Evolutionary conservation across 805 yeast genomes (phyloP), one percentile per base, ranked within the genome.

Genomic region (Candida oleophila): DNA sequence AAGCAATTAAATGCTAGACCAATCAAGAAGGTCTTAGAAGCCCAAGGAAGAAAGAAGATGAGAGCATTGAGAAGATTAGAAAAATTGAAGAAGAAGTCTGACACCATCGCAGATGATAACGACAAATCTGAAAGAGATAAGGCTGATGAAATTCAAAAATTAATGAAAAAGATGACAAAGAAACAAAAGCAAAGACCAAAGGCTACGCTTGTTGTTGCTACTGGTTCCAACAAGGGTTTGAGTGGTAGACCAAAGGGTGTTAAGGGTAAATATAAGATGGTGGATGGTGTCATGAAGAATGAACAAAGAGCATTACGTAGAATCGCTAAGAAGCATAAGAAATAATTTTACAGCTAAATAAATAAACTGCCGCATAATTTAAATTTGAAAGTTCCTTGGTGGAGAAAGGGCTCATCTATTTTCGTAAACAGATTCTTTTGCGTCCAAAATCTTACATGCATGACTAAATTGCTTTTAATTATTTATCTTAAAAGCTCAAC

Each of bases 241-340:
- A 75, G 87, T 55, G 99, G 99, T 46, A 86, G 99, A 74, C 99
- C 99, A 37, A 86, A 82, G 71, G 99, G 99, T 66, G 82, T 94
- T 56, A 89, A 84, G 68, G 99, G 99, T 71, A 90, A 89, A 66
- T 94, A 94, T 74, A 94, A 89, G 85, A 94, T 94, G 99, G 98
- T 94, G 57, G 99, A 94, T 70, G 98, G 98, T 76, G 88, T 85
- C 18, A 76, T 89, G 86, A 94, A 94, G 87, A 94, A 94, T 67
- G 99, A 94, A 71, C 91, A 87, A 77, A 78, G 99, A 55, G 97
- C 98, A 12, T 74, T 92, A 61, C 84, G 80, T 62, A 83, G 98
- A 65, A 88, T 91, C 55, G 87, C 89, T 21, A 94, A 91, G 78
- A 89, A 88, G 74, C 77, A 85, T 61, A 87, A 81, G 70, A 85